Base-by-base conservation (phyloP, 1,139 yeast species). In the Debaryomycetaceae sp. region DNA sequence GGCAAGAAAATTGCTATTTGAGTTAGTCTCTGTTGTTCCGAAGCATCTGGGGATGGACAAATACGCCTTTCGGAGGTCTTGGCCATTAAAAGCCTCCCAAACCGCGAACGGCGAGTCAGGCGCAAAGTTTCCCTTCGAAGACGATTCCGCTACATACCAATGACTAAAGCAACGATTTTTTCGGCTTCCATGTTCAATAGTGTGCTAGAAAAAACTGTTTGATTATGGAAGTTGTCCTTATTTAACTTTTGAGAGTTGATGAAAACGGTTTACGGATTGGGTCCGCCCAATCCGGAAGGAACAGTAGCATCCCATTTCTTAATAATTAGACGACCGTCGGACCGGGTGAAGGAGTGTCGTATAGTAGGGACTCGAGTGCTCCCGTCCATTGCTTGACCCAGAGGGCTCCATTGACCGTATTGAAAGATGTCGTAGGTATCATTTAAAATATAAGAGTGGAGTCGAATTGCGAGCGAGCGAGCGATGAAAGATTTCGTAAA, bases 1-100 rank as follows among this genome's bases (percentile, higher is more conserved):
- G 90, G 91, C 55, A 84, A 66, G 52, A 84, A 66, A 44, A 84
- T 46, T 44, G 89, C 89, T 76, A 59, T 3, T 38, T 52, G 33
- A 22, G 46, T 42, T 40, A 48, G 53, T 52, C 44, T 24, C 11
- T 36, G 38, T 40, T 14, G 34, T 37, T 17, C 20, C 20, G 20
- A 23, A 7, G n/a, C 20, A 13, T 24, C 36, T 20, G 20, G 17
- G 34, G n/a, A 14, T n/a, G 42, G 34, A 37, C 24, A 6, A 9
- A 36, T 14, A 20, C 22, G 31, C 40, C 40, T 14, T 4, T 8
- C 13, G 40, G 20, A 11, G 43, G 24, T 20, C 24, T 22, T 6
- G 6, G 6, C 17, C 8, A 9, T 24, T 22, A 11, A 13, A 14
- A 14, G 9, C 20, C 34, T 23, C 17, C 11, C 23, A 11, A 6